A percentile compares a stretch with the other conserved stretches of the same genome.
These are phyloP conservation scores for Saturnispora dispora DNA, from an alignment of 805 yeast species.

Conservation along the genomic window DNA sequence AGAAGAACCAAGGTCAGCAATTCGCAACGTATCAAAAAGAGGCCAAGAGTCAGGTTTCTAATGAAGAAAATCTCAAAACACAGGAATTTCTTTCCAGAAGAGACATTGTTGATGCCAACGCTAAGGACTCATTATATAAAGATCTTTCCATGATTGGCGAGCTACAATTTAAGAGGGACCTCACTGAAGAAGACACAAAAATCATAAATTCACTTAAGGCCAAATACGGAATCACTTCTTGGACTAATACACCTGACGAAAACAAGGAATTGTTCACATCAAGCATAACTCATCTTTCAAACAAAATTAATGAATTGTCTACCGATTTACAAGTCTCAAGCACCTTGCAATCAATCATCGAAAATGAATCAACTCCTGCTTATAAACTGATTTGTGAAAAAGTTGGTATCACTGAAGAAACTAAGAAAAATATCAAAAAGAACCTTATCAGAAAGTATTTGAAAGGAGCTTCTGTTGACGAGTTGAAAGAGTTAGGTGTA, in stretches of 20 bases:
- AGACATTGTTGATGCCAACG: conserved; percentile 19
- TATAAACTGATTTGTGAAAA: conserved; percentile 29
- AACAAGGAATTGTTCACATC: conserved; percentile 23
- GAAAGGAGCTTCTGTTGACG: conserved; percentile 20
- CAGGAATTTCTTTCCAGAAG: conserved; percentile 47
- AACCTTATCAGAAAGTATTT: conserved; percentile 61
- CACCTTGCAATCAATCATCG: conserved; percentile 14
- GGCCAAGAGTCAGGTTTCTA: conserved; percentile 56
- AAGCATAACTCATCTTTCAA: conserved; percentile 18
- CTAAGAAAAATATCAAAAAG: conserved; percentile 50
- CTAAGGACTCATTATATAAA: conserved; percentile 22
- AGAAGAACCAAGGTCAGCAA: conserved; percentile 83
- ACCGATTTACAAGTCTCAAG: conserved; percentile 16
- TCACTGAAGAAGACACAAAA: conserved; percentile 26
- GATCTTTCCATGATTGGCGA: conserved; percentile 21
- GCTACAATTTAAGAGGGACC: conserved; percentile 14
- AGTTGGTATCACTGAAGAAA: conserved; percentile 32
- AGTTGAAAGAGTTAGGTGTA: conserved; percentile 22
- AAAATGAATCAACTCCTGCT: conserved; percentile 27
- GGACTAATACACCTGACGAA: conserved; percentile 19
- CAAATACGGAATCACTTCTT: conserved; percentile 23
- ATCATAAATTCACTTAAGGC: conserved; percentile 30
- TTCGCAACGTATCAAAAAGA: conserved; percentile 70
- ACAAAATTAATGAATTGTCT: conserved; percentile 17
- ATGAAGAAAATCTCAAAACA: conserved; percentile 56